A percentile compares a stretch with the other conserved stretches of the same genome.
Evolutionary conservation across 768 basidiomycete species (phyloP).

Genomic region (Lentinus tigrinus): DNA sequence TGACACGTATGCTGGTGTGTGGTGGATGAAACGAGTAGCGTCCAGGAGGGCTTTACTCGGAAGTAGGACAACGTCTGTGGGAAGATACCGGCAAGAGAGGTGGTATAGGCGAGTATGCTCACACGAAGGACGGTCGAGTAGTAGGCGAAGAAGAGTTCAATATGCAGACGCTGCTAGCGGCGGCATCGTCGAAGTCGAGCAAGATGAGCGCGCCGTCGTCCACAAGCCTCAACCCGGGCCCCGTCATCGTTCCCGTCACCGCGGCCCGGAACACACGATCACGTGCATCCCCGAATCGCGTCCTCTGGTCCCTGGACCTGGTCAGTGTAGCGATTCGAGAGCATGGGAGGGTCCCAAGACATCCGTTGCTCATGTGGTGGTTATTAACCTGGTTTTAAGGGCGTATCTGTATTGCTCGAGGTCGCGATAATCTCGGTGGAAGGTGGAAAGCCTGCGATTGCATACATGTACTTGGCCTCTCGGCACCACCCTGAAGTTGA

Average conservation of each 20-base stretch:
- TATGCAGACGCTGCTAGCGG: neutral
- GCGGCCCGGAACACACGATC: slow-evolving; percentile 14
- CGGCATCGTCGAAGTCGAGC: neutral
- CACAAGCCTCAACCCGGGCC: neutral
- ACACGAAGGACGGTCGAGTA: neutral
- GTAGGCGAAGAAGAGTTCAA: neutral
- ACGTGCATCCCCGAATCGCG: neutral
- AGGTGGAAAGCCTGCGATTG: too few species aligned
- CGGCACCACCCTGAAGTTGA: too few species aligned
- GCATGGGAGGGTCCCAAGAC: too few species aligned
- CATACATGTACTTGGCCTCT: too few species aligned
- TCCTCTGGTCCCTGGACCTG: too few species aligned
- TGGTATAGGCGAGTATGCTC: neutral
- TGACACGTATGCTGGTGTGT: neutral
- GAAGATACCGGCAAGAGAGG: neutral
- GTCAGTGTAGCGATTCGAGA: too few species aligned
- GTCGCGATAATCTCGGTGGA: too few species aligned
- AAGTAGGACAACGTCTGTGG: neutral
- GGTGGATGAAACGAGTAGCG: neutral
- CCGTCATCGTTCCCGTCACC: neutral
- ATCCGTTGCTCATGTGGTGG: too few species aligned
- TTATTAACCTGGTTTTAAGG: too few species aligned
- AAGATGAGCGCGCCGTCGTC: neutral
- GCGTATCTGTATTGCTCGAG: too few species aligned
- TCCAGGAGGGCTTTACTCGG: neutral